Evolutionary conservation across 331 rosid genomes (phyloP).

Genomic region (Malus hybrid): DNA sequence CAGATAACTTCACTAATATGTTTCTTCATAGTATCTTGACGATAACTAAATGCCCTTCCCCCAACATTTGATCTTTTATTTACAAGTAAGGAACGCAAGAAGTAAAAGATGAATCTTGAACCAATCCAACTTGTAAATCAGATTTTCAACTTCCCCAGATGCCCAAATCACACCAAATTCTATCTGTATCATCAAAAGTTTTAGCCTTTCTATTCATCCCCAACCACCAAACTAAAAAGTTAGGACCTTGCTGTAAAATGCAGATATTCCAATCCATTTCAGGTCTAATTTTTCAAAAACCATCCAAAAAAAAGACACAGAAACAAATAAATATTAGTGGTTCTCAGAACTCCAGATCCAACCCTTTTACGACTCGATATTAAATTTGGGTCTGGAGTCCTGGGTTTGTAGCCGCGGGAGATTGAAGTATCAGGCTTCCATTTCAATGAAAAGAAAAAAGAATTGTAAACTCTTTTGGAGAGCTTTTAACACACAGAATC

Average conservation of each 20-base stretch:
- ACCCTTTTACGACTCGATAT: no score
- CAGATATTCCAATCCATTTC: constrained; percentile 8
- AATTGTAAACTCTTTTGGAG: no score
- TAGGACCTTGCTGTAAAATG: neutral
- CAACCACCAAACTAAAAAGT: neutral
- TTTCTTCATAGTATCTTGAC: neutral
- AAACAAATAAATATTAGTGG: neutral
- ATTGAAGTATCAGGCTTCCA: no score
- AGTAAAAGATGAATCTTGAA: neutral
- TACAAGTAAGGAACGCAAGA: neutral
- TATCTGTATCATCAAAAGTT: neutral
- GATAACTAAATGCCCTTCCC: neutral
- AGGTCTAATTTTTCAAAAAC: neutral
- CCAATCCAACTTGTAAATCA: neutral
- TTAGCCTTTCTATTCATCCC: constrained; percentile 1
- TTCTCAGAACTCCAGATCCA: no score
- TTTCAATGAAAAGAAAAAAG: no score
- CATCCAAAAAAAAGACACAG: neutral
- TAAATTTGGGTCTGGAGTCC: no score
- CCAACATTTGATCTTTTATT: neutral
- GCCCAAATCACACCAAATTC: neutral
- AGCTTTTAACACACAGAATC: no score
- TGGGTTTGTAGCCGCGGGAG: no score
- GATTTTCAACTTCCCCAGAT: neutral
- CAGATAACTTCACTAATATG: neutral